Base-by-base conservation (phyloP, 2,329 filamentous ascomycete genomes). In the Fusarium subtropicale region DNA sequence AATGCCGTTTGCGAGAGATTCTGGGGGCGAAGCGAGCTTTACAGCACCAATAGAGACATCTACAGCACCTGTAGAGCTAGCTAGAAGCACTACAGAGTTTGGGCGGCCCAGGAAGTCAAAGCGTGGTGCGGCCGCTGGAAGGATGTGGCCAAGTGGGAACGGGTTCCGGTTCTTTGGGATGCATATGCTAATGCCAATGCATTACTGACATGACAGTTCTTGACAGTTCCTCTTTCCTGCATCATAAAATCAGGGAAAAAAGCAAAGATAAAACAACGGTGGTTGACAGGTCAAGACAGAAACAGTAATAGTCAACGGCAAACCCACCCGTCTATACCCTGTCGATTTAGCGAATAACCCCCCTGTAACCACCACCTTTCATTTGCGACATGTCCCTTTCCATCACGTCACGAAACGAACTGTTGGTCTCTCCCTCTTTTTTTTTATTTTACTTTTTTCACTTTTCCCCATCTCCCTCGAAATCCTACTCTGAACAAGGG, bases 1-100 rank as follows among this genome's bases (percentile, higher is more conserved):
- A 64, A 7, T 64, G 63, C 67, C 39, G 46, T 45, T 71, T 60
- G 54, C 67, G 39, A 64, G 46, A 64, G 28, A 28, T 36, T 39
- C 59, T 47, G 56, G 45, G 46, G 15, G 18, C 9, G 22, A 47
- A 57, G 15, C 45, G n/a, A 22, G 24, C 26, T n/a, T 33, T 20
- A 20, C 45, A 44, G 20, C 20, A 42, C 24, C 33, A 45, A 45
- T 30, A 8, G n/a, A 39, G n/a, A 3, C 12, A 9, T 5, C 18
- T 31, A 46, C 44, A 46, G 26, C 15, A 16, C 24, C 24, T 5
- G 7, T 26, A 26, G 24, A 26, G 20, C 20, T 22, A 22, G 20
- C 20, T 22, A 22, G 20, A 22, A 30, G 28, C 28, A n/a, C 11
- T 39, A n/a, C n/a, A 39, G 36, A 39, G 33, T 36, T 36, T 36